phyloP scores from a whole-genome alignment of 1,284 basidiomycete genomes.

The Trichosporon sp. region DNA sequence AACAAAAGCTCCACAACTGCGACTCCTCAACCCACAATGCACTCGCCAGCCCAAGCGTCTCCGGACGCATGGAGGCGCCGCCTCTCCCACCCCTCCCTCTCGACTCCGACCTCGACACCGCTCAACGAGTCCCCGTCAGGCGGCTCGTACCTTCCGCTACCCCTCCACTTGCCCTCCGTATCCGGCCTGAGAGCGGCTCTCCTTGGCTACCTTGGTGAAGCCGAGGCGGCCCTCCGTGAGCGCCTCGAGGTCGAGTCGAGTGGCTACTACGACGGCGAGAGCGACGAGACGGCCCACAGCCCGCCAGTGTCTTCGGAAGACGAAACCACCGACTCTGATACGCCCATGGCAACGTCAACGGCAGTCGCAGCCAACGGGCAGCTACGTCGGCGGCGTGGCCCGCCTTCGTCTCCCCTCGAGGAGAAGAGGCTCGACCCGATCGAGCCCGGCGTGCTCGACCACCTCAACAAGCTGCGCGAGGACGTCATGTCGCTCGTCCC shows the following conservation, averaged over 20 bases:
- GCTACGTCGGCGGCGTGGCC: not conserved
- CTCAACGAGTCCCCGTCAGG: not conserved
- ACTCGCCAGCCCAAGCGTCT: not conserved
- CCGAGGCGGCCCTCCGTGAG: constrained; percentile 38
- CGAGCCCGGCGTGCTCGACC: constrained; percentile 27
- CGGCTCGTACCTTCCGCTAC: constrained; percentile 5
- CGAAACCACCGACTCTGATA: constrained; percentile 8
- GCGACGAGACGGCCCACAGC: not conserved
- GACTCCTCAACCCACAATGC: not conserved
- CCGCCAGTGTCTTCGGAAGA: constrained; percentile 15
- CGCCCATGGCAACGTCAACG: not conserved
- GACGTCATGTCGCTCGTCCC: constrained; percentile 40
- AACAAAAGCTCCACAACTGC: not conserved
- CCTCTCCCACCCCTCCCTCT: not conserved
- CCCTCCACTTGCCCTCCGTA: constrained; percentile 21
- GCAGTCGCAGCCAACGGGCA: not conserved
- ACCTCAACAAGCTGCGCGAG: constrained; percentile 37
- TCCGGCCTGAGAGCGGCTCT: constrained; percentile 39
- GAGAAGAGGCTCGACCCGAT: not conserved
- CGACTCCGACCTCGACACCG: not conserved
- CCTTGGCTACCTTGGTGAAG: constrained; percentile 44
- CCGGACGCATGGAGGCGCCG: constrained; percentile 4
- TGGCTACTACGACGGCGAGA: not conserved
- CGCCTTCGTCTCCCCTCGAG: not conserved
- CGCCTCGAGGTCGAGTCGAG: constrained; percentile 23